A percentile compares a stretch with the other conserved stretches of the same genome.
Evolutionary conservation across 345 rosid species (phyloP).

Genomic region (Sapria himalayana): DNA sequence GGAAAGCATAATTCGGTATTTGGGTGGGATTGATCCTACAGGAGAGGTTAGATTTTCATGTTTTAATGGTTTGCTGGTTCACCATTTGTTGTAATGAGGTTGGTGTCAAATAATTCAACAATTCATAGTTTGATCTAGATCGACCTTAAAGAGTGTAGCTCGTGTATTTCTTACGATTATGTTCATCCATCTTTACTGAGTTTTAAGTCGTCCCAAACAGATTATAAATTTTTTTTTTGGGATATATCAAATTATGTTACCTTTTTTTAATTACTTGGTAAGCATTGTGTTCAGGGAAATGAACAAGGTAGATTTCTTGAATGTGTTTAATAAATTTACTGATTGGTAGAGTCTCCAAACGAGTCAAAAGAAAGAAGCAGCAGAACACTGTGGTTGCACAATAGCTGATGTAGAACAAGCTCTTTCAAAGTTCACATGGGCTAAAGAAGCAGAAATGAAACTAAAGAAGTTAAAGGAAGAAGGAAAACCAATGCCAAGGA

Average conservation of each 20-base stretch:
- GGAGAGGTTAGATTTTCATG: constrained; percentile 98
- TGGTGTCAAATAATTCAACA: no score
- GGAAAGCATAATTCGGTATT: constrained; percentile 54
- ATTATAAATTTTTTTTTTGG: constrained; percentile 7
- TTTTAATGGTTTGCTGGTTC: no score
- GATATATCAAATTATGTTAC: neutral
- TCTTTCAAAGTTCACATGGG: constrained; percentile 71
- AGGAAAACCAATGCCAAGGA: constrained; percentile 78
- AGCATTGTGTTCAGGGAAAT: neutral
- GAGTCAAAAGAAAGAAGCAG: constrained; percentile 68
- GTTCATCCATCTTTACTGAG: no score
- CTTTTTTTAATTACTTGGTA: neutral
- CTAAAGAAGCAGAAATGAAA: constrained; percentile 58
- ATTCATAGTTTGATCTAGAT: no score
- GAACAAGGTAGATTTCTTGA: constrained; percentile 14
- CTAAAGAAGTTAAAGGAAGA: constrained; percentile 43
- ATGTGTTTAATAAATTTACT: constrained; percentile 27
- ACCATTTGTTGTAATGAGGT: no score
- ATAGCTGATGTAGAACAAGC: constrained; percentile 66
- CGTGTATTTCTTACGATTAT: no score
- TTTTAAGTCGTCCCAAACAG: no score
- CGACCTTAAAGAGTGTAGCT: no score
- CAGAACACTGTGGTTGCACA: constrained; percentile 58
- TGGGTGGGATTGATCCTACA: constrained; percentile 42
- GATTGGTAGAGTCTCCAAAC: constrained; percentile 60